Conservation (phyloP, 345 rosid genomes). For the Eucalyptus pauciflora region DNA sequence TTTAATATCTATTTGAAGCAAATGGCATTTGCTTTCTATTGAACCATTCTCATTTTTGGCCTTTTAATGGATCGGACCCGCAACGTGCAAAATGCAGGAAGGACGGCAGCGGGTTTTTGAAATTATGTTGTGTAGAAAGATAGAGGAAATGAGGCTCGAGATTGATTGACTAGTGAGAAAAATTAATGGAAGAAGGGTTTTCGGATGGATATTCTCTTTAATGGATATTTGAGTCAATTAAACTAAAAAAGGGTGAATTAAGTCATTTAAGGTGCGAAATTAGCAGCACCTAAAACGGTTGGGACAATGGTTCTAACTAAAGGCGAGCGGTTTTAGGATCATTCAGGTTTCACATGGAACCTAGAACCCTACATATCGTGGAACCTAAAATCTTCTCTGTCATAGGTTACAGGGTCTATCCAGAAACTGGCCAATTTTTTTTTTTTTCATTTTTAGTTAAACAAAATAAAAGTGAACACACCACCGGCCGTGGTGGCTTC, state of each 20-base stretch:
- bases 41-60: neutral
- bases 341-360: neutral
- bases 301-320: neutral
- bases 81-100: neutral
- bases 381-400: rapidly evolving
- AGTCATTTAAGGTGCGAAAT: neutral
- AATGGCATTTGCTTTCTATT: neutral
- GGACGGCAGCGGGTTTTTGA: neutral
- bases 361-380: rapidly evolving
- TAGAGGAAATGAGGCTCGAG: neutral
- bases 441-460: neutral
- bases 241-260: neutral
- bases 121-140: neutral
- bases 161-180: neutral
- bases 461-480: neutral
- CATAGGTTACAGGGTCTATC: neutral
- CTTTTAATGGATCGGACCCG: neutral
- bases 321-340: rapidly evolving
- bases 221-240: neutral
- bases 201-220: neutral
- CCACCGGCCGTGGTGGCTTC: no score
- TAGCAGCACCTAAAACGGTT: neutral
- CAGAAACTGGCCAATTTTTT: rapidly evolving
- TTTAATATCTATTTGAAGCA: neutral
- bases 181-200: neutral